Evolutionary conservation across 2,329 filamentous ascomycete species (phyloP), one percentile per base, ranked within the genome.

Genomic region (Stenocarpella maydis): DNA sequence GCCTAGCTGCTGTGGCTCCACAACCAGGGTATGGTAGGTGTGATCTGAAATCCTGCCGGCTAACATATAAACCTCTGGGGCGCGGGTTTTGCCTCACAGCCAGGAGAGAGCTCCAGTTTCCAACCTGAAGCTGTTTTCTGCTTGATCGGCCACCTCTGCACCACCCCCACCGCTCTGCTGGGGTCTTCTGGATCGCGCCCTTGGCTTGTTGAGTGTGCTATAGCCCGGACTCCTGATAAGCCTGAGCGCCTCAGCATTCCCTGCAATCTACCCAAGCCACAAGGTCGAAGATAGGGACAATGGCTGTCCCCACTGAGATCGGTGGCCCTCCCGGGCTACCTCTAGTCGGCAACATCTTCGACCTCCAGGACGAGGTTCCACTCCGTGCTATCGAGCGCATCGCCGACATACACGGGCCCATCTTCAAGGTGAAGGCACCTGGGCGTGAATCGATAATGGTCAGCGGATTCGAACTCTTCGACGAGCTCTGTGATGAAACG

Each of bases 401-500:
- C 55, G 87, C 88, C 26, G 86, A 92, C 49, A 87, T 85, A 69
- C 92, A 92, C 79, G 91, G 90, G 67, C 71, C 72, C 28, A 69
- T 73, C 39, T 73, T 71, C 49, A 53, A 69, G 12, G 34, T 73
- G 41, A 66, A 55, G n/a, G 67, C 72, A 4, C 71, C 69, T 1
- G 72, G 72, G 4, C 68, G 67, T 2, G 67, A 67, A 15, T 47
- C 68, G 26, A 65, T 70, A 3, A 49, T 68, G 17, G 64, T 73
- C 14, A 67, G 71, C 10, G 65, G 68, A 1, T 68, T 69, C 39
- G 72, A 67, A 26, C 80, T 92, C 1, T 80, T 91, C 31, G 83
- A 90, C 64, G 90, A 92, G 74, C 75, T 86, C 4, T 91, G 87
- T 73, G 83, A 92, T 70, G 89, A 92, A 77, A 87, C 85, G 69